These are phyloP conservation scores for Scutellaria barbata DNA, from an alignment of 257 asterid genomes.

Conservation along the genomic window DNA sequence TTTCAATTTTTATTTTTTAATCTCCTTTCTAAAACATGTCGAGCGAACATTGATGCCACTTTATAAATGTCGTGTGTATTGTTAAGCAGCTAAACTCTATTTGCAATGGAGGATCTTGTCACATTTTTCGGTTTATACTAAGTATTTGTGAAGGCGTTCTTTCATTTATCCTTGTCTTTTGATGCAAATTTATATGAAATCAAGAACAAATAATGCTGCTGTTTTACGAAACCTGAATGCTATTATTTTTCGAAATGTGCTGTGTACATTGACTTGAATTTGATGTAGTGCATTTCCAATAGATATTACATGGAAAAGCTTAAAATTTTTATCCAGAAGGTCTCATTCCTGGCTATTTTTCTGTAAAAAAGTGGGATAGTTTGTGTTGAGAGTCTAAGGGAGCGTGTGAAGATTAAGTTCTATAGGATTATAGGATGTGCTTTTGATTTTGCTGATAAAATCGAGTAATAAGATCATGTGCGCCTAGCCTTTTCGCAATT, in stretches of 20 bases:
- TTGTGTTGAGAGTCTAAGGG: slow-evolving; percentile 1
- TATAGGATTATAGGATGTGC: background rate
- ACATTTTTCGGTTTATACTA: background rate
- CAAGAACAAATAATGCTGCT: background rate
- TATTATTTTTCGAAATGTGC: too few species aligned
- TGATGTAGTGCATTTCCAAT: slow-evolving; percentile 3
- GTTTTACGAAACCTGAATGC: background rate
- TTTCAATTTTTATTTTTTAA: background rate
- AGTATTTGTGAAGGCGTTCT: background rate
- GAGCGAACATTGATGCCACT: background rate
- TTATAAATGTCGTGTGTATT: background rate
- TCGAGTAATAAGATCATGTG: background rate
- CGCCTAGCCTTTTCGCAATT: background rate
- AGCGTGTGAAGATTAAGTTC: slow-evolving; percentile 8
- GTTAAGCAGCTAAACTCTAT: background rate
- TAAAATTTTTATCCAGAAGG: background rate
- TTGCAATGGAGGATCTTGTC: background rate
- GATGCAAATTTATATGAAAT: background rate
- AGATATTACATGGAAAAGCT: background rate
- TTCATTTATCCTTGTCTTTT: background rate
- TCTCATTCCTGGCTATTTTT: background rate
- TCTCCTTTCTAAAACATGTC: background rate
- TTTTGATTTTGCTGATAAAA: background rate
- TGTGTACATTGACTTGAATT: background rate
- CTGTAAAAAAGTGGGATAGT: background rate